Evolutionary conservation across 371 early-diverging fungal genomes (phyloP), one percentile per base, ranked within the genome.

Genomic region (Paraphysoderma sedebokerense): DNA sequence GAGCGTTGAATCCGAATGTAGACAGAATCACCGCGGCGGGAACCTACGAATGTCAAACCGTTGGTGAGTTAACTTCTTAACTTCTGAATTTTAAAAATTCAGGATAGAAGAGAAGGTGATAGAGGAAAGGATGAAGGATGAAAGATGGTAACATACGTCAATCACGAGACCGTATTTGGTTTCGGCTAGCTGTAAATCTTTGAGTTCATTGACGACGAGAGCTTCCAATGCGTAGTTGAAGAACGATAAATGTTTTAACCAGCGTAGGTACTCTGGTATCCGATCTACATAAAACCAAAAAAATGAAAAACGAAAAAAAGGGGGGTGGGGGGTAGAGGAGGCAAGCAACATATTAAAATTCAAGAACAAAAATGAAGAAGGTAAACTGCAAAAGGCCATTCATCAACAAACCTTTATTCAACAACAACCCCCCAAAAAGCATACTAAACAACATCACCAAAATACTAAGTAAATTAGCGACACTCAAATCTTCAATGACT

Each of bases 191-290:
- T 78, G 81, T 7, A 89, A 52, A 28, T 79, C 76, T 0, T 76
- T 60, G 44, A 90, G 62, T 57, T 90, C 91, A 53, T 88, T 91
- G 37, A 87, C 87, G 2, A 86, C 64, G 42, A 89, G 58, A 0
- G 89, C 86, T 54, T 93, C 95, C 36, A 87, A 71, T 1, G 87
- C 88, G 63, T 81, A 81, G 48, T 87, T 84, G 58, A 89, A 93
- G 54, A 87, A 81, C 0, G 84, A 83, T 3, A 86, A 45, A 42
- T 82, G 74, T 50, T 85, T 79, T 13, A 91, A 61, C 74, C 85
- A 86, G 15, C 74, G 63, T 22, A 93, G 58, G 8, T 75, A 66
- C 2, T 68, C 60, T 0, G 88, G 83, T 49, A 92, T 85, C 5
- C 81, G 72, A 42, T 81, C 81, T 68, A 55, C 13, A n/a, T 9